Evolutionary conservation across 2,329 filamentous ascomycete genomes (phyloP).

Genomic region (Claviceps arundinis): DNA sequence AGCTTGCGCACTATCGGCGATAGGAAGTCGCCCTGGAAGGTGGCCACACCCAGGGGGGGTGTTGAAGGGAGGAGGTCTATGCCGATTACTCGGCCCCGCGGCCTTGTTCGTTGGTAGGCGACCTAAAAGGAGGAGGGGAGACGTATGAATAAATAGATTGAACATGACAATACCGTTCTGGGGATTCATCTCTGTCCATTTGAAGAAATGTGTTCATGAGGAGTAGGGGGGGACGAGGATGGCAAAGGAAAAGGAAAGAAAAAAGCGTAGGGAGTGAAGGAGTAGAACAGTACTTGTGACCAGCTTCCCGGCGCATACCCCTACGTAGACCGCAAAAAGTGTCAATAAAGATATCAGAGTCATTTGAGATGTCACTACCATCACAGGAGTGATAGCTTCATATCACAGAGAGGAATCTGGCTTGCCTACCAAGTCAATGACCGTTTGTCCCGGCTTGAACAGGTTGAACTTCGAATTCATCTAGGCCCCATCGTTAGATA

Average conservation of each 20-base stretch:
- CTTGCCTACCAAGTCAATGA: constrained; percentile 67
- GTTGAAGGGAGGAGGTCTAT: constrained; percentile 90
- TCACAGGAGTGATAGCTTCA: neutral
- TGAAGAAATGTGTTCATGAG: neutral
- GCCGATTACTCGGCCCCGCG: constrained; percentile 68
- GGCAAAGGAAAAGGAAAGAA: neutral
- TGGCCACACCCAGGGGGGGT: constrained; percentile 81
- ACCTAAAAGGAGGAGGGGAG: constrained; percentile 38
- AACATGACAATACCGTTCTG: neutral
- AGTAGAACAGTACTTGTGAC: constrained; percentile 41
- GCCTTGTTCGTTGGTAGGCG: constrained; percentile 63
- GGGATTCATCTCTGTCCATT: neutral
- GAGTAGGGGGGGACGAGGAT: neutral
- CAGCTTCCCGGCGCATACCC: constrained; percentile 67
- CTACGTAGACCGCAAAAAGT: constrained; percentile 20
- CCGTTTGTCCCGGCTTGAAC: constrained; percentile 68
- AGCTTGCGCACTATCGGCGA: constrained; percentile 59
- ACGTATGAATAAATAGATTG: neutral
- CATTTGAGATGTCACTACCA: no score
- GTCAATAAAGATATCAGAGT: no score
- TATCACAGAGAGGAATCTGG: neutral
- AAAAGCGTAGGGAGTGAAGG: neutral
- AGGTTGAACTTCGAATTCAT: constrained; percentile 72
- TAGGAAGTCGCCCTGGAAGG: constrained; percentile 90
- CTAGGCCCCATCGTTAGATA: constrained; percentile 25